Base-by-base conservation (phyloP, 345 rosid species). In the Capsella bursapastoris region DNA sequence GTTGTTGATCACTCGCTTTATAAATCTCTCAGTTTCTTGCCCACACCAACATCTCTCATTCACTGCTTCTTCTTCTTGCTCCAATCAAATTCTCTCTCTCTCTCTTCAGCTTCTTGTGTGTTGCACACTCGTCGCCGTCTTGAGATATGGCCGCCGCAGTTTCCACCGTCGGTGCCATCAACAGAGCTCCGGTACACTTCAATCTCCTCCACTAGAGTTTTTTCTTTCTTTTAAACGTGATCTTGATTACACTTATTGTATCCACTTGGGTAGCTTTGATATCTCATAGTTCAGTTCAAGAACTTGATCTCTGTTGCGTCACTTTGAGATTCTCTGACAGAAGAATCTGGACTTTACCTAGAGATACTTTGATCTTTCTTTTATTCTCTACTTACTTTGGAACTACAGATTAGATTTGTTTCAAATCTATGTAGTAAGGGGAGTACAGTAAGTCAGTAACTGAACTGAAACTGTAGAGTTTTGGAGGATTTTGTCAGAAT, bases 161-260 rank as follows among this genome's bases (percentile, higher is more conserved):
- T 75, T 80, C 98, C 74, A 90, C 97, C 62, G 79, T 86, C 57
- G 97, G 95, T 81, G 82, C 86, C 28, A 84, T 87, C 81, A 93
- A 86, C 84, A 70, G 88, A 62, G 82, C 89, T 32, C 94, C 86
- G 86, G 97, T 91, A 87, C 41, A 18, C 8, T 41, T 47, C 4
- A 15, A 38, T 40, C 68, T 49, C 16, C 44, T 8, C 37, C 37
- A 25, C 2, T 22, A 22, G 25, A 22, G 25, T 22, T 22, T 22
- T 22, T 22, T 22, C 25, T 22, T 22, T 22, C 49, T 45, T 48
- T 29, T 22, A 64, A 22, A 34, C 52, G 8, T 38, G 27, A 11
- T 11, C 22, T 48, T 34, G 7, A 34, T 34, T 47, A 28, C 45
- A 12, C 67, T 16, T 65, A 16, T 14, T 38, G 11, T 10, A 62